A percentile compares a stretch with the other conserved stretches of the same genome.
phyloP scores from a whole-genome alignment of 2,329 filamentous ascomycete species.

The Microcyclosporella mali region DNA sequence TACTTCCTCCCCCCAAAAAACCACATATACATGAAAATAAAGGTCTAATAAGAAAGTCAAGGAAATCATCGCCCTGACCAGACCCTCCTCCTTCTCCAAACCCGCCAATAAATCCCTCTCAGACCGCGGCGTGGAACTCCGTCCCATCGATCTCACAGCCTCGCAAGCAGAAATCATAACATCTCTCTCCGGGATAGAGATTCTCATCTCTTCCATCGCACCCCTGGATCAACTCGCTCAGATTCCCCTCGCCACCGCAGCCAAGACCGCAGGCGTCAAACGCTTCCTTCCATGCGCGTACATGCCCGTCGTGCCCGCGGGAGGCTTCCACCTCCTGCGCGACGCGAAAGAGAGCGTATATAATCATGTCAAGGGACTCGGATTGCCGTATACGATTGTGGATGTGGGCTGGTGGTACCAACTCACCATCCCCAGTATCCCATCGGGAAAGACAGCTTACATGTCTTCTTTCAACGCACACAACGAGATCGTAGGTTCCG shows the following conservation, averaged over 20 bases:
- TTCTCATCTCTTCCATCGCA: slow-evolving; percentile 29
- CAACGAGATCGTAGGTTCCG: slow-evolving; percentile 41
- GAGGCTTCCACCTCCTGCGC: slow-evolving; percentile 36
- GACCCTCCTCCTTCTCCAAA: slow-evolving; percentile 41
- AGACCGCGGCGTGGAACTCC: slow-evolving; percentile 40
- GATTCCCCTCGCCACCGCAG: slow-evolving; percentile 25
- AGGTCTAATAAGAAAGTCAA: no score
- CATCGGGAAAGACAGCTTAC: slow-evolving; percentile 44
- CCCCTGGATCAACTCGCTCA: slow-evolving; percentile 17
- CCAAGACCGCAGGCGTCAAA: slow-evolving; percentile 27
- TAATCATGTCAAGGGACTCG: slow-evolving; percentile 43
- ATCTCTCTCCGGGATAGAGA: slow-evolving; percentile 25
- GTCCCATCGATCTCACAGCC: slow-evolving; percentile 39
- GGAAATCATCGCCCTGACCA: slow-evolving; percentile 46
- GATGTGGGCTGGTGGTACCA: slow-evolving; percentile 58
- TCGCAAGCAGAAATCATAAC: slow-evolving; percentile 37
- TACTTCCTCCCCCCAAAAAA: not conserved
- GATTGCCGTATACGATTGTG: slow-evolving; percentile 51
- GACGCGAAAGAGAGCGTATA: slow-evolving; percentile 47
- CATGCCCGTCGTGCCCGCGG: slow-evolving; percentile 38
- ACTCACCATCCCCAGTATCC: slow-evolving; percentile 39
- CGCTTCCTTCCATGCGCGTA: slow-evolving; percentile 31
- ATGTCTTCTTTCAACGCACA: slow-evolving; percentile 31
- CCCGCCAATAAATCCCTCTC: slow-evolving; percentile 38
- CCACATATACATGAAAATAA: not conserved